Conservation (phyloP, 768 basidiomycete species). For the Psilocybe azurescens region DNA sequence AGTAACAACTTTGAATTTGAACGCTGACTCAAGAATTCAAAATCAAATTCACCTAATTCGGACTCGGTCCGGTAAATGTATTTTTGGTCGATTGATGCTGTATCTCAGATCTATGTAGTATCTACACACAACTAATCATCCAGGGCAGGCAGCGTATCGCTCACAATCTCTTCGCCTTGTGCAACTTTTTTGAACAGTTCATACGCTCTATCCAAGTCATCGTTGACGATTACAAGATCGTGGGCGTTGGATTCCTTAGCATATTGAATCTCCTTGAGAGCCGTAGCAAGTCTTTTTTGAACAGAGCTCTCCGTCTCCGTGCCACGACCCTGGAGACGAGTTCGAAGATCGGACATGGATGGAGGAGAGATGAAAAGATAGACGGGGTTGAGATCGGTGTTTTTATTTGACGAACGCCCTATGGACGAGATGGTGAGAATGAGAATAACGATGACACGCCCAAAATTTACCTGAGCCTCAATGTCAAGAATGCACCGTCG, state of each 20-base stretch:
- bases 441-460: not conserved
- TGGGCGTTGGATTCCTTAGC: conserved; percentile 78
- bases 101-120: not conserved
- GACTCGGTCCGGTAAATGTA: conserved; percentile 7
- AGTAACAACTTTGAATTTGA: not conserved
- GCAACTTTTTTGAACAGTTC: conserved; percentile 76
- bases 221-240: conserved; percentile 89
- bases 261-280: conserved; percentile 81
- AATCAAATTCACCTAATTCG: conserved; percentile 9
- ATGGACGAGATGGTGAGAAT: conserved; percentile 20
- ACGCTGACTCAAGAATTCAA: conserved; percentile 1
- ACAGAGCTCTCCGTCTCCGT: conserved; percentile 82
- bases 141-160: conserved; percentile 71
- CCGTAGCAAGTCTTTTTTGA: conserved; percentile 76
- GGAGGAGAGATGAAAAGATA: conserved; percentile 95
- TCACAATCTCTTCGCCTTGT: conserved; percentile 62
- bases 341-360: conserved; percentile 67
- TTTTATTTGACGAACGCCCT: conserved; percentile 96
- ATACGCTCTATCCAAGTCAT: conserved; percentile 86
- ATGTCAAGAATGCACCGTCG: conserved; percentile 94
- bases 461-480: conserved; percentile 80
- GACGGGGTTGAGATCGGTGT: conserved; percentile 80
- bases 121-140: conserved; percentile 42
- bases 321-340: conserved; percentile 77
- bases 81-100: not conserved